phyloP scores from a whole-genome alignment of 257 asterid species.

The Eustoma russellianum region DNA sequence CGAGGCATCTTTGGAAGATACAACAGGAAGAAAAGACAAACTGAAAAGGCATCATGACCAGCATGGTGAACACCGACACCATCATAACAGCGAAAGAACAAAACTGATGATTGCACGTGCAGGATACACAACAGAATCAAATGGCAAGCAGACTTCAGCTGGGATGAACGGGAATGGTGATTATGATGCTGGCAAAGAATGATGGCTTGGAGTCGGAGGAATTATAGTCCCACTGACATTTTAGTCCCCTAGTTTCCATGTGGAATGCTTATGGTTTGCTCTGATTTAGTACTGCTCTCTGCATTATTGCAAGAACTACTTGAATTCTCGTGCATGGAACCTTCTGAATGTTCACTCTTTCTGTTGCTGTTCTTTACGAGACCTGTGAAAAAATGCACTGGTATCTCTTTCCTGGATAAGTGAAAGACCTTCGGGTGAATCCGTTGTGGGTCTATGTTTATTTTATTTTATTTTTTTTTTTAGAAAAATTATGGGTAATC shows the following conservation, averaged over 20 bases:
- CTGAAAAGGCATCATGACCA: conserved; percentile 20
- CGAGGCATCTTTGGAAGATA: conserved; percentile 36
- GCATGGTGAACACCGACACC: conserved; percentile 24
- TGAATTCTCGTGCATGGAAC: no score
- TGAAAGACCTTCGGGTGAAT: no score
- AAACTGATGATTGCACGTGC: not conserved
- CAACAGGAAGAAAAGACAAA: conserved; percentile 20
- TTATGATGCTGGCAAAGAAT: not conserved
- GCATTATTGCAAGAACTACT: no score
- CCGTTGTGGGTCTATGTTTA: no score
- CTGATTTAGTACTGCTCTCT: not conserved
- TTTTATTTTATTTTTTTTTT: no score
- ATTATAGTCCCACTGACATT: no score
- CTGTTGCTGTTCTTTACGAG: no score
- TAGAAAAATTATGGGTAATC: no score
- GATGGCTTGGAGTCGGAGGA: not conserved
- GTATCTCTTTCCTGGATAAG: no score
- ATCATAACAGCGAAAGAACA: conserved; percentile 1
- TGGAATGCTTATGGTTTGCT: not conserved
- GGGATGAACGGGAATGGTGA: not conserved
- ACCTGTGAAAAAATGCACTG: no score
- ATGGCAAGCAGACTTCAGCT: conserved; percentile 3
- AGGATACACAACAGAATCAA: not conserved
- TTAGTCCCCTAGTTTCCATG: not conserved
- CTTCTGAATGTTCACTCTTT: no score